A percentile compares a stretch with the other conserved stretches of the same genome.
phyloP scores from a whole-genome alignment of 192 early-diverging fungal genomes.

The Cladochytrium replicatum region DNA sequence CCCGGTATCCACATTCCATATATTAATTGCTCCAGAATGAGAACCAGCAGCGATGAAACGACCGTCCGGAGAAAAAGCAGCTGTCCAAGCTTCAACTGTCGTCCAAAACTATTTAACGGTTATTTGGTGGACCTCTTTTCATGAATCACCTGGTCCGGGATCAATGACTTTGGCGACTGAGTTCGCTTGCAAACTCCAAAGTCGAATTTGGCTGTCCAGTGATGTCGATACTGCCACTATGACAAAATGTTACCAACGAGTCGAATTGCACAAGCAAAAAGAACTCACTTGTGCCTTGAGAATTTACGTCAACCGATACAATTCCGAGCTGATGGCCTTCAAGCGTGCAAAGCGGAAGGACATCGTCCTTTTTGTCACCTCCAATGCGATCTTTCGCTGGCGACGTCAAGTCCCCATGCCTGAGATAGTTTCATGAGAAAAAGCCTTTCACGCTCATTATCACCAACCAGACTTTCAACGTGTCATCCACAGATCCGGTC shows the following conservation, averaged over 20 bases:
- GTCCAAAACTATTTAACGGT: neutral
- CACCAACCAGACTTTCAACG: conserved; percentile 67
- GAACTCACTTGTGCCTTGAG: conserved; percentile 36
- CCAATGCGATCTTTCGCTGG: neutral
- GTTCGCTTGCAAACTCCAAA: conserved; percentile 60
- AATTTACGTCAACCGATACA: conserved; percentile 57
- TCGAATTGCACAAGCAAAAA: neutral
- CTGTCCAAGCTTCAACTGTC: conserved; percentile 69
- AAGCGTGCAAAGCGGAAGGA: conserved; percentile 41
- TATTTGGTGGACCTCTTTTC: neutral
- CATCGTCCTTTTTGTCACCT: conserved; percentile 49
- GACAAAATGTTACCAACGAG: neutral
- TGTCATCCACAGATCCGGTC: conserved; percentile 69
- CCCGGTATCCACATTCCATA: conserved; percentile 58
- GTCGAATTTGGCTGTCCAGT: conserved; percentile 63
- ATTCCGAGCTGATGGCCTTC: conserved; percentile 72
- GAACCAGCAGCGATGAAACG: conserved; percentile 61
- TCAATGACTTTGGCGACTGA: conserved; percentile 50
- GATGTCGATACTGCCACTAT: conserved; percentile 62
- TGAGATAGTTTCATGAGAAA: neutral
- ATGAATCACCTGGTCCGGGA: conserved; percentile 44
- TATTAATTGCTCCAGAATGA: conserved; percentile 59
- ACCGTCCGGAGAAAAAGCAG: conserved; percentile 62
- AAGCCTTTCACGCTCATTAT: neutral
- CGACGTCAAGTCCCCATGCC: neutral